Conservation (phyloP, 257 asterid species). For the Solanum bulbocastanum region DNA sequence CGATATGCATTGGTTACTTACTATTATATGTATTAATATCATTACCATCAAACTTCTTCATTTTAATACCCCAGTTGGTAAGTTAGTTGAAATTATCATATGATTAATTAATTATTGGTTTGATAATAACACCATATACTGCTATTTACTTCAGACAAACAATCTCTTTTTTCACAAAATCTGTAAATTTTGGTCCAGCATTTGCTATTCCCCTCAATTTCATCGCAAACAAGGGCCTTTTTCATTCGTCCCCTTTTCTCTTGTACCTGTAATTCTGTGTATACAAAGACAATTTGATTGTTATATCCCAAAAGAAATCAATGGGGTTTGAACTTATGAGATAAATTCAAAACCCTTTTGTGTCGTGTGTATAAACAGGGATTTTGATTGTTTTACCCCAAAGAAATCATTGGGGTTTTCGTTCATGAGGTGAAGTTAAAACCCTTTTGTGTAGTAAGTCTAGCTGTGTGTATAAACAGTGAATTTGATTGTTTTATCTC, state of each 20-base stretch:
- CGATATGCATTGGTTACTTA: not conserved
- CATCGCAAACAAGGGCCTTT: not conserved
- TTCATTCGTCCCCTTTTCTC: not conserved
- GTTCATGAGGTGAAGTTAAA: not conserved
- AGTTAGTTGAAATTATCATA: not conserved
- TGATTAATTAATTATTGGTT: not conserved
- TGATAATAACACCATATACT: not conserved
- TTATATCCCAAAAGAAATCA: not conserved
- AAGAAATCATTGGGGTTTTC: not conserved
- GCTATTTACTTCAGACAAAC: conserved; percentile 1
- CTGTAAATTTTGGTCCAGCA: not conserved
- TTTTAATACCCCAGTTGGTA: not conserved
- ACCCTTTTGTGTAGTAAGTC: not conserved
- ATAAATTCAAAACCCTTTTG: not conserved
- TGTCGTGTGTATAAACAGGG: not conserved
- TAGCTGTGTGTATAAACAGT: not conserved
- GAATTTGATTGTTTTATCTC: not conserved
- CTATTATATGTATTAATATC: not conserved
- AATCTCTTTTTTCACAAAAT: conserved; percentile 1
- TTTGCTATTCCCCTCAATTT: conserved; percentile 5
- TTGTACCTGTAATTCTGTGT: not conserved
- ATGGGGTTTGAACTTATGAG: not conserved
- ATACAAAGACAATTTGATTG: not conserved
- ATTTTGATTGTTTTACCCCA: not conserved
- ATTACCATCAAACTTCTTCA: not conserved